A percentile compares a stretch with the other conserved stretches of the same genome.
These are phyloP conservation scores for Ploettnerulaceae sp. DNA, from an alignment of 2,329 filamentous ascomycete species.

Conservation along the genomic window DNA sequence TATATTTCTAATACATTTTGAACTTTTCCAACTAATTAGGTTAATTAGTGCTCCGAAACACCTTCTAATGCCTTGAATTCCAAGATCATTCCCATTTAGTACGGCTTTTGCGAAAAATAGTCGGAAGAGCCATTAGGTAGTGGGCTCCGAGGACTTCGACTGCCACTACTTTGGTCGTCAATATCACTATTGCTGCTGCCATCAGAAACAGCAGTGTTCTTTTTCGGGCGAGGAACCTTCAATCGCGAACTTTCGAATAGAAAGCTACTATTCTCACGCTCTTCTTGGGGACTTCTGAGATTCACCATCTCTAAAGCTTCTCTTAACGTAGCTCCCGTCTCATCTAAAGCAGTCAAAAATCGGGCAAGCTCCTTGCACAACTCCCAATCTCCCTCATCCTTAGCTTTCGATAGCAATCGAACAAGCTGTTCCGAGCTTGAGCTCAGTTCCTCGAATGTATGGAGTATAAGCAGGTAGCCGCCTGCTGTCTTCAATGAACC, in stretches of 20 bases:
- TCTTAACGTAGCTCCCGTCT: constrained; percentile 72
- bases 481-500: constrained; percentile 91
- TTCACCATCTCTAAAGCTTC: constrained; percentile 64
- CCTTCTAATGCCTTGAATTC: not conserved
- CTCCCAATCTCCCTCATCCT: constrained; percentile 86
- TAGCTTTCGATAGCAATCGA: constrained; percentile 73
- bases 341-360: constrained; percentile 91
- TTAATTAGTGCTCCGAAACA: constrained; percentile 2
- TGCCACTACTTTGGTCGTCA: constrained; percentile 28
- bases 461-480: constrained; percentile 90
- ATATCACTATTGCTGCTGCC: constrained; percentile 35
- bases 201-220: constrained; percentile 23
- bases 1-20: no score
- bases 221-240: constrained; percentile 26
- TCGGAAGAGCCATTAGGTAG: constrained; percentile 13
- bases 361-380: constrained; percentile 89
- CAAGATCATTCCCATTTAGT: not conserved
- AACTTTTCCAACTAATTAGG: no score
- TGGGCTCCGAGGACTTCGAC: constrained; percentile 22
- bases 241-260: constrained; percentile 37
- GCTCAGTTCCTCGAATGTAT: constrained; percentile 69
- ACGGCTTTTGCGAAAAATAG: constrained; percentile 22
- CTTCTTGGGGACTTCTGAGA: constrained; percentile 35
- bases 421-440: constrained; percentile 73
- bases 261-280: constrained; percentile 35